These are phyloP conservation scores for Xylaria arbuscula DNA, from an alignment of 2,329 filamentous ascomycete genomes.

Conservation along the genomic window DNA sequence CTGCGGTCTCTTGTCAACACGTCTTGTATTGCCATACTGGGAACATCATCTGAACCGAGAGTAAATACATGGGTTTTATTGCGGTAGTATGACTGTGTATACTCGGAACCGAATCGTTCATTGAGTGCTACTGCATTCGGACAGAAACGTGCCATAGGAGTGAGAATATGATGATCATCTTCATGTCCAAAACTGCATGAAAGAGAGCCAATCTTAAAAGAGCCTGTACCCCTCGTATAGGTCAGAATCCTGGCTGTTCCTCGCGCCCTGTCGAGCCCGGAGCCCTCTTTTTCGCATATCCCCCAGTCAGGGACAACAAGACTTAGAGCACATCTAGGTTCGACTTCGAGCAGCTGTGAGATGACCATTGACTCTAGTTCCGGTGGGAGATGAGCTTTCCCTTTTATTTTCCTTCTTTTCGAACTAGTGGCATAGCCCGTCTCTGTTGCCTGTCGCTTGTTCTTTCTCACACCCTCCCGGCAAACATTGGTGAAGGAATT, in stretches of 20 bases:
- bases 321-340: slow-evolving; percentile 39
- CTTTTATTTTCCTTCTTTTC: slow-evolving; percentile 10
- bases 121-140: slow-evolving; percentile 29
- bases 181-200: slow-evolving; percentile 31
- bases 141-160: slow-evolving; percentile 37
- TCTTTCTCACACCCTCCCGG: neutral
- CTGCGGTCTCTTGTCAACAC: neutral
- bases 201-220: slow-evolving; percentile 31
- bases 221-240: slow-evolving; percentile 35
- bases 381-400: neutral
- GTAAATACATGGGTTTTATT: slow-evolving; percentile 42
- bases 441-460: neutral
- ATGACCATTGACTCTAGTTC: slow-evolving; percentile 33
- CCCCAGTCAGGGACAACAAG: slow-evolving; percentile 45
- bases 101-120: slow-evolving; percentile 33
- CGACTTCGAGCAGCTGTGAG: neutral
- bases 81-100: slow-evolving; percentile 30
- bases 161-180: slow-evolving; percentile 39
- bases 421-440: neutral
- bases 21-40: neutral
- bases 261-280: slow-evolving; percentile 14
- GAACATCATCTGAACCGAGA: slow-evolving; percentile 26
- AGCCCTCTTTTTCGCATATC: slow-evolving; percentile 30
- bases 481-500: neutral
- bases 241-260: slow-evolving; percentile 38